Base-by-base conservation (phyloP, 495 filamentous ascomycete species). In the Neurospora sp. region DNA sequence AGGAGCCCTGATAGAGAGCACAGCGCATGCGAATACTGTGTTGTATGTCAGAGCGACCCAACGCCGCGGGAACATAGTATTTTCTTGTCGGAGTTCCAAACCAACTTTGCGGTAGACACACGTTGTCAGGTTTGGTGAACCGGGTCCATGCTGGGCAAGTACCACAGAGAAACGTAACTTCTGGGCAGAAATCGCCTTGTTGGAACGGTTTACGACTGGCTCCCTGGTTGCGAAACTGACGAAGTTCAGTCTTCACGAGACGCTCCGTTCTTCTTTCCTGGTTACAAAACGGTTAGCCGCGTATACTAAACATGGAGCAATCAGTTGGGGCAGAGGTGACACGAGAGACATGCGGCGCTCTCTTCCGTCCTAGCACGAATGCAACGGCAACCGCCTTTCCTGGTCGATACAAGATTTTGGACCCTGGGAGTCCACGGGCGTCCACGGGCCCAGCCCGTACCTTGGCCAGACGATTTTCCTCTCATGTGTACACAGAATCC, bases 331-430 rank as follows among this genome's bases (percentile, higher is more conserved):
- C 53, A 65, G 14, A 31, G 22, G 71, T 73, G 20, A 41, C 69
- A 73, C 69, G 22, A 70, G 53, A 40, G 35, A 37, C 72, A 70
- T 48, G 40, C 72, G 72, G 41, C 68, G 39, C 72, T 37, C 68
- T 73, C 68, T 53, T 72, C 70, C 70, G 61, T 44, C 70, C 44
- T 74, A 31, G 9, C 73, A 74, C 70, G 71, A 59, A 69, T 72
- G 65, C 68, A 53, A 69, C 61, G 35, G 69, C 69, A 17, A 70
- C 44, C 69, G 17, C 71, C 70, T 40, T 53, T 68, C 44, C 59
- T 59, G 44, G 31, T 42, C 48, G 69, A 70, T 65, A 72, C 65
- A 71, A 70, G 73, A 41, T 69, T n/a, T 69, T 31, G 38, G 40
- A 68, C 22, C 22, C 37, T 38, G 12, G 27, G 31, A 31, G 22